Percentiles rank a stretch among this genome's conserved stretches.
Conservation (phyloP, 108 stramenopile genomes). For the Pseudonitzschia multistriata region DNA sequence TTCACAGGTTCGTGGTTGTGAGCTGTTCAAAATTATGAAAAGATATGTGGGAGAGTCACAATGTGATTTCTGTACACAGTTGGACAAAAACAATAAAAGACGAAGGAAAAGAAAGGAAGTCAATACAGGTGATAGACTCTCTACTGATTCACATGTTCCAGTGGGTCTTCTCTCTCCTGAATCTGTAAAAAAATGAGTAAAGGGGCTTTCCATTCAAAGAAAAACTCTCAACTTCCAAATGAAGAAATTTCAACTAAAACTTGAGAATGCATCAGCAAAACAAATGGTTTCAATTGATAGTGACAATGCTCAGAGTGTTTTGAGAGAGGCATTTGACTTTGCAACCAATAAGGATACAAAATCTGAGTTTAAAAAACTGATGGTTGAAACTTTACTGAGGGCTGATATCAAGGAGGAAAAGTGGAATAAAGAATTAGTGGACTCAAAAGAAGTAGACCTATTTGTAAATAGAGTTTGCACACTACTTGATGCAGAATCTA, state of each 20-base stretch:
- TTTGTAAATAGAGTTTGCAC: background rate
- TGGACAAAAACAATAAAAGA: background rate
- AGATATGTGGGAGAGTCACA: background rate
- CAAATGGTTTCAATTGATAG: background rate
- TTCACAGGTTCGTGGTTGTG: background rate
- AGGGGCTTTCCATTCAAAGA: background rate
- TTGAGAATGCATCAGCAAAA: background rate
- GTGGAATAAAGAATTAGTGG: background rate
- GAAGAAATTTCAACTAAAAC: background rate
- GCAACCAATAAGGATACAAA: background rate
- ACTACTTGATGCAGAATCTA: background rate
- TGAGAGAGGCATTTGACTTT: background rate
- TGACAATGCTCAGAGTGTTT: background rate
- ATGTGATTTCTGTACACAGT: background rate
- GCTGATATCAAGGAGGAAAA: background rate
- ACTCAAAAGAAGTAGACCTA: background rate
- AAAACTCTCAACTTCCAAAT: background rate
- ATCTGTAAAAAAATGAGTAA: background rate
- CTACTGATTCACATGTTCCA: background rate
- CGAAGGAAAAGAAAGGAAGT: background rate
- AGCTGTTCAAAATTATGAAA: background rate
- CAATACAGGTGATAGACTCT: background rate
- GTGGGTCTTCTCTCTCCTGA: background rate
- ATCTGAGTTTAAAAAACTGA: background rate
- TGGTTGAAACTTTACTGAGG: background rate